Evolutionary conservation across 2,329 filamentous ascomycete species (phyloP), one percentile per base, ranked within the genome.

Genomic region (Pyrenochaeta sp.): DNA sequence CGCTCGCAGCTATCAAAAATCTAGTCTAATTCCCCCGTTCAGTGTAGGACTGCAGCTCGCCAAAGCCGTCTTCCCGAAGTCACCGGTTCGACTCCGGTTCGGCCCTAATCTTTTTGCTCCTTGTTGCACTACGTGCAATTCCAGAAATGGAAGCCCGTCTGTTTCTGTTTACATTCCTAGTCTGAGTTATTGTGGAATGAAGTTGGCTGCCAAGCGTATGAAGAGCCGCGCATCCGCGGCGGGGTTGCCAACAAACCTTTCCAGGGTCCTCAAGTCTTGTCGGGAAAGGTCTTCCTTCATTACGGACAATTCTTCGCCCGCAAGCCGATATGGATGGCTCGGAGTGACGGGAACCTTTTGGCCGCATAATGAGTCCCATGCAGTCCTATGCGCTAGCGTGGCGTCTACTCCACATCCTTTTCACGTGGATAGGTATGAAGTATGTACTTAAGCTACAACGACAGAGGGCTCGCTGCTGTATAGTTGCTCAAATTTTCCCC

Each of bases 1-100:
- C n/a, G n/a, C n/a, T n/a, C n/a, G n/a, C n/a, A n/a, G n/a, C n/a
- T n/a, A n/a, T n/a, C n/a, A n/a, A n/a, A n/a, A n/a, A n/a, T n/a
- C n/a, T n/a, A n/a, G n/a, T n/a, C n/a, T n/a, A n/a, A n/a, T n/a
- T n/a, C n/a, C n/a, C n/a, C n/a, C n/a, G n/a, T n/a, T 43, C 18
- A 43, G 57, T 60, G 57, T 60, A 60, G 57, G 57, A 57, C 46
- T 60, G 57, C 57, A 57, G 57, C 52, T 21, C 21, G 9, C 20
- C 40, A 45, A 45, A 51, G 56, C 50, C 45, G 53, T 59, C 37
- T 37, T 60, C 57, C 57, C 54, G 53, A 60, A 54, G 57, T 57
- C 53, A 60, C 51, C 50, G 51, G 57, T 60, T 60, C 57, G 51
- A 57, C 57, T 60, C 57, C 51, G 47, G 48, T 60, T 60, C 50